Base-by-base conservation (phyloP, 371 early-diverging fungal genomes). In the Mortierella sp. region DNA sequence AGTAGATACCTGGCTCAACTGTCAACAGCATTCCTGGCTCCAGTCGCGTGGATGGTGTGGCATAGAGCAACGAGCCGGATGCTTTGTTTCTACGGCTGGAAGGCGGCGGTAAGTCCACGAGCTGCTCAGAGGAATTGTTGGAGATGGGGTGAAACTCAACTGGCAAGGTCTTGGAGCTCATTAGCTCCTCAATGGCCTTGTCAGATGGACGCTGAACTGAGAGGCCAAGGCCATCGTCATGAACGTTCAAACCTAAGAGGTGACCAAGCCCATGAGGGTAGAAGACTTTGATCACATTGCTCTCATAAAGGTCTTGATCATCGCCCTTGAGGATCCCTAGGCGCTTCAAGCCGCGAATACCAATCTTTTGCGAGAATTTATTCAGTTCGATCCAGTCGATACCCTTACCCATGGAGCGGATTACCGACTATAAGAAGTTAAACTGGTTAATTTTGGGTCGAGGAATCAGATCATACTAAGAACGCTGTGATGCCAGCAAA, bases 1-100 rank as follows among this genome's bases (percentile, higher is more conserved):
- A 90, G 67, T 90, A 91, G 70, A 89, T 90, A 84, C 98, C 98
- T 26, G 98, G 98, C 83, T 97, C 98, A 31, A 96, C 95, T 2
- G 98, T 97, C 40, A 97, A 89, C 23, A 92, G 90, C 93, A 96
- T 96, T 32, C 95, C 95, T 12, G 89, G 84, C 60, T 88, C 84
- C 61, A 97, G 86, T 28, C 37, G 26, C 6, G 49, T 86, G 75
- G 73, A 95, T 87, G 67, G 95, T 86, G 89, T 95, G 87, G 55
- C 98, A 90, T 68, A 97, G 84, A 82, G 92, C 86, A 64, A 93
- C 85, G 70, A 93, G 5, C 72, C 65, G n/a, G 45, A 19, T 5
- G 57, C 34, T 37, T 61, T 47, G 56, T 49, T 43, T 28, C 79
- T 61, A 29, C 79, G 79, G 4, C 59, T 69, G 47, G 79, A 79